Base-by-base conservation (phyloP, 2,329 filamentous ascomycete genomes). In the Karstenula rhodostoma region DNA sequence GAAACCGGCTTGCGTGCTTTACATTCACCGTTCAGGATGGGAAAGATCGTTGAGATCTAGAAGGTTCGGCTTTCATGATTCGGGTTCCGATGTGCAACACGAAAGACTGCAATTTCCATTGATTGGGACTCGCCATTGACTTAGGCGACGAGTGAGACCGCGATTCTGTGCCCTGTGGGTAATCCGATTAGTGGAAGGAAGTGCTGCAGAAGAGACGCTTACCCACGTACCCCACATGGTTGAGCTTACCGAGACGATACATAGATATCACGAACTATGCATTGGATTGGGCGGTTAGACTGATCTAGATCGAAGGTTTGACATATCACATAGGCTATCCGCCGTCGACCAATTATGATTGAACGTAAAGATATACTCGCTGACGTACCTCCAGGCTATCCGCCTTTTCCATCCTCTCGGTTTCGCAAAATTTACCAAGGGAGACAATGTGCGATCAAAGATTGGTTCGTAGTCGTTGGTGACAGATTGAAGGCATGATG, bases 151-250 rank as follows among this genome's bases (percentile, higher is more conserved):
- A 29, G 27, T 29, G 47, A 22, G 27, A 33, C 29, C 7, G 10
- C 47, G 19, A 7, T 35, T 17, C 12, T 44, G 51, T 22, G 51
- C n/a, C 17, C 25, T 54, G 44, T 19, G 40, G 19, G 42, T 46
- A 46, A 47, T 27, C 42, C n/a, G 52, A 23, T 25, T 27, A 27
- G 48, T 35, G 9, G 17, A 40, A 40, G 37, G 19, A 32, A 9
- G 3, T 50, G n/a, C 22, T 29, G 50, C 15, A 29, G 37, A 23
- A 42, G 22, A 19, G 32, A 19, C 19, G 51, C 37, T 43, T 32
- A 44, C 40, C 17, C 37, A 29, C n/a, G 15, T 55, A 46, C 52
- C 42, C 42, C 42, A 37, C 52, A 47, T 46, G n/a, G 22, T 51
- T 43, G 12, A 29, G 35, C 42, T 46, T 55, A 46, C 42, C 52